phyloP scores from a whole-genome alignment of 371 early-diverging fungal genomes.

The Paramicrosporidium saccamoebae region DNA sequence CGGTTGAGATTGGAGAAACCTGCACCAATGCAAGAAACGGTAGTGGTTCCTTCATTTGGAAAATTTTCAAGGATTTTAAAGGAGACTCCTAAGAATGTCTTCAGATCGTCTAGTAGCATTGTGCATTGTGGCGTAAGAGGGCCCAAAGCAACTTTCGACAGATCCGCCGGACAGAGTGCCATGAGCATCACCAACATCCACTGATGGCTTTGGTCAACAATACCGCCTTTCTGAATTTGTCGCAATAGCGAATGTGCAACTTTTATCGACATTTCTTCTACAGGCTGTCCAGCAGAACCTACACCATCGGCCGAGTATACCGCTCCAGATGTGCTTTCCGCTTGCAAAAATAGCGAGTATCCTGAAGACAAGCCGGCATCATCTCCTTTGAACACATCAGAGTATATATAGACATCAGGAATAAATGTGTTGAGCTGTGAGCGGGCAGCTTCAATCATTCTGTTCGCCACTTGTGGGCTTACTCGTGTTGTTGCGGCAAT shows the following conservation, averaged over 20 bases:
- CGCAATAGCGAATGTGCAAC: constrained; percentile 35
- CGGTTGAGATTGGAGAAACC: constrained; percentile 58
- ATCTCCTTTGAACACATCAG: constrained; percentile 76
- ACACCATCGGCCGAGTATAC: constrained; percentile 47
- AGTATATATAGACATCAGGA: constrained; percentile 81
- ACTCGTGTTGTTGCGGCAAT: constrained; percentile 59
- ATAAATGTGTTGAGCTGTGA: constrained; percentile 47
- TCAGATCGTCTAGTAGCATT: constrained; percentile 58
- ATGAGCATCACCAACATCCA: constrained; percentile 50
- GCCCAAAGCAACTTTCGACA: constrained; percentile 55
- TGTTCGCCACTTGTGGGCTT: constrained; percentile 74
- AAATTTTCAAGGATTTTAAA: constrained; percentile 69
- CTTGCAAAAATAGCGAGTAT: constrained; percentile 59
- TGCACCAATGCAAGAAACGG: constrained; percentile 51
- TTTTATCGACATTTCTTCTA: constrained; percentile 51
- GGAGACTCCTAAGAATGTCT: constrained; percentile 45
- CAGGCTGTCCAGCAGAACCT: constrained; percentile 31
- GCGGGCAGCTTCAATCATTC: constrained; percentile 60
- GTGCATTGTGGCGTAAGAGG: constrained; percentile 51
- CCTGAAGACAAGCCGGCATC: constrained; percentile 80
- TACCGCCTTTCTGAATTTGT: constrained; percentile 58
- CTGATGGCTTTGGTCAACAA: constrained; percentile 54
- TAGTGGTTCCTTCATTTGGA: constrained; percentile 22
- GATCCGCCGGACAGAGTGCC: constrained; percentile 69
- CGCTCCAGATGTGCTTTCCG: constrained; percentile 53